A percentile compares a stretch with the other conserved stretches of the same genome.
Conservation (phyloP, 306 rosid species). For the Canavalia gladiata region DNA sequence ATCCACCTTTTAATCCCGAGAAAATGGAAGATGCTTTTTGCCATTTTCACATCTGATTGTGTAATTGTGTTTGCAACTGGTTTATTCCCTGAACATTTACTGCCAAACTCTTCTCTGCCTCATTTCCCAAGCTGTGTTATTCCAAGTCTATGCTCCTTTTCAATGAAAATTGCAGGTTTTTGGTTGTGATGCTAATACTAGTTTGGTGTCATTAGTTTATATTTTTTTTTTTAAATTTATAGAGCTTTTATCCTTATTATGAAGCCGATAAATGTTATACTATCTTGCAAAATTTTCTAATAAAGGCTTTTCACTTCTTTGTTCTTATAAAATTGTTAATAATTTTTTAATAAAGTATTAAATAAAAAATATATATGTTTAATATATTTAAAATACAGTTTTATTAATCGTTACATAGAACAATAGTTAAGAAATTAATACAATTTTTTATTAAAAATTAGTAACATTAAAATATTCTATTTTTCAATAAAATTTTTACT, state of each 20-base stretch:
- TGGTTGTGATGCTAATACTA: neutral
- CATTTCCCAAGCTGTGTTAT: slow-evolving; percentile 32
- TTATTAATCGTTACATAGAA: neutral
- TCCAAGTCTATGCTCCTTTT: slow-evolving; percentile 17
- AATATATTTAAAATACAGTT: neutral
- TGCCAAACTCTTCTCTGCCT: slow-evolving; percentile 11
- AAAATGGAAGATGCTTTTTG: neutral
- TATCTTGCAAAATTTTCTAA: neutral
- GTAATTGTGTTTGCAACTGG: slow-evolving; percentile 32
- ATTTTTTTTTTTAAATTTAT: neutral
- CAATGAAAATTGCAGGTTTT: slow-evolving; percentile 11
- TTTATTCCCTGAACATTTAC: slow-evolving; percentile 37
- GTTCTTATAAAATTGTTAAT: neutral
- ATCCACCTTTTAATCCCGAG: slow-evolving; percentile 32
- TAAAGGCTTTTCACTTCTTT: neutral
- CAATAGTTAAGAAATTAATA: neutral
- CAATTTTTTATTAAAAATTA: neutral
- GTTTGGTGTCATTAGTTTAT: neutral
- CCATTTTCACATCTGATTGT: neutral
- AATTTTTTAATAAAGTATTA: neutral
- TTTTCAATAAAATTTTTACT: neutral
- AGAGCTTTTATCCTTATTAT: neutral
- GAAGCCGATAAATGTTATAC: neutral
- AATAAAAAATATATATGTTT: neutral
- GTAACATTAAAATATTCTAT: neutral